A percentile compares a stretch with the other conserved stretches of the same genome.
Conservation (phyloP, 208 protist species). For the Crithidia acanthocephali region DNA sequence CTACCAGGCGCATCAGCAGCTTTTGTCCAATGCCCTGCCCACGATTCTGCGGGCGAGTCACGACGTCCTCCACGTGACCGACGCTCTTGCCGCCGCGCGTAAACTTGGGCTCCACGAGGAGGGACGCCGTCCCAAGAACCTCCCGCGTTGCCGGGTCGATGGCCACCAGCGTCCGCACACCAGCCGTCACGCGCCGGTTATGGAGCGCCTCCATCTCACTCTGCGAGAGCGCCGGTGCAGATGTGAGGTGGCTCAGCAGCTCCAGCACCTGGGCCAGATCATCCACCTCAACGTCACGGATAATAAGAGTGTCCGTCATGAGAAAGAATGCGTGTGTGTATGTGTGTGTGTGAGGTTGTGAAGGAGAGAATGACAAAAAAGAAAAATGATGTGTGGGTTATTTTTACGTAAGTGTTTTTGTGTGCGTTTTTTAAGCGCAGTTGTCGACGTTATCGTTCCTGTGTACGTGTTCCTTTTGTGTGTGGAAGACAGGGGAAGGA, state of each 20-base stretch:
- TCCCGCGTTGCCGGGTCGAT: slow-evolving; percentile 32
- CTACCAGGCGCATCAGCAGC: slow-evolving; percentile 53
- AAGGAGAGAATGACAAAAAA: not conserved
- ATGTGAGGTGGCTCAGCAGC: slow-evolving; percentile 37
- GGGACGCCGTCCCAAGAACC: slow-evolving; percentile 72
- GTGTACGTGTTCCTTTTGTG: no score
- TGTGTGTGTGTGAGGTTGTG: not conserved
- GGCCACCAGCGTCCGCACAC: slow-evolving; percentile 62
- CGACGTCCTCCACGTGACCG: slow-evolving; percentile 89
- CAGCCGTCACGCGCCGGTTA: slow-evolving; percentile 25
- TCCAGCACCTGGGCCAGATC: slow-evolving; percentile 32
- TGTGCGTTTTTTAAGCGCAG: no score
- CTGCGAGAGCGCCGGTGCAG: slow-evolving; percentile 21
- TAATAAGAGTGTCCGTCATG: slow-evolving; percentile 24
- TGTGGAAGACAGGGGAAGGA: no score
- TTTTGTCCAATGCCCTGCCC: slow-evolving; percentile 60
- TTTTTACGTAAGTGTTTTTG: no score
- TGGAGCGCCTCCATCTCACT: slow-evolving; percentile 32
- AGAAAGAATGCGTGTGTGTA: not conserved
- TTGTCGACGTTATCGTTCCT: no score
- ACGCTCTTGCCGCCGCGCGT: slow-evolving; percentile 66
- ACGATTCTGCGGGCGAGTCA: slow-evolving; percentile 59
- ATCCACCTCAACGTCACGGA: slow-evolving; percentile 30
- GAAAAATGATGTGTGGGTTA: not conserved
- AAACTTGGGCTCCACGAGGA: slow-evolving; percentile 87